Conservation (phyloP, 768 basidiomycete genomes). For the Asterophora parasitica region DNA sequence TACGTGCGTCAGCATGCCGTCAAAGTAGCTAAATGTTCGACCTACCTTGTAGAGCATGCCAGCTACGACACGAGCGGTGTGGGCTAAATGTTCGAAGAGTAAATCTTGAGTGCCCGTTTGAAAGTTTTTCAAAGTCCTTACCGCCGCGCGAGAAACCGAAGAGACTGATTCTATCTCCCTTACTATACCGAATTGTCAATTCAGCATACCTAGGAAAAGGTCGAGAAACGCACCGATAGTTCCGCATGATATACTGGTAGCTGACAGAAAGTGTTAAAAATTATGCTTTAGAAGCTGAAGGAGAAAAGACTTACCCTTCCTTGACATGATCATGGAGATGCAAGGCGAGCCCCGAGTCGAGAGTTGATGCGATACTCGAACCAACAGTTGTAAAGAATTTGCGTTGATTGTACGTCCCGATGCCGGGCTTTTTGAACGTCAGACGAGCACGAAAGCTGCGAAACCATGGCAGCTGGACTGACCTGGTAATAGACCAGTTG, state of each 20-base stretch:
- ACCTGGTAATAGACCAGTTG: constrained; percentile 21
- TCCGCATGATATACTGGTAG: constrained; percentile 21
- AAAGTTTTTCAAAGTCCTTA: not conserved
- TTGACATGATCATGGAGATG: constrained; percentile 26
- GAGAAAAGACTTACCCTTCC: constrained; percentile 20
- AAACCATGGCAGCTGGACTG: not conserved
- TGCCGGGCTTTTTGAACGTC: constrained; percentile 17
- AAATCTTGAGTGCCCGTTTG: not conserved
- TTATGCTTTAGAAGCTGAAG: no score
- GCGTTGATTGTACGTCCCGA: constrained; percentile 22
- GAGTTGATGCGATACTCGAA: constrained; percentile 12
- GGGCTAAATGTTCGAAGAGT: constrained; percentile 9
- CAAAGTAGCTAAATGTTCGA: not conserved
- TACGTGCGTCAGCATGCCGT: not conserved
- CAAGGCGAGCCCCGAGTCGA: constrained; percentile 22
- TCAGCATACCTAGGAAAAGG: not conserved
- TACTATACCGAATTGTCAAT: constrained; percentile 9
- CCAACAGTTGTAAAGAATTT: constrained; percentile 18
- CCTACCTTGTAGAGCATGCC: constrained; percentile 30
- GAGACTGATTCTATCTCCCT: constrained; percentile 25
- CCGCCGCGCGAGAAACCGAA: constrained; percentile 27
- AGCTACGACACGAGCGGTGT: constrained; percentile 25
- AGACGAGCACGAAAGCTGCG: not conserved
- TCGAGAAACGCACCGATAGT: constrained; percentile 16
- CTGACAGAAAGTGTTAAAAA: no score